Conservation (phyloP, 1,284 basidiomycete genomes). For the Rhodotorula glutinis region DNA sequence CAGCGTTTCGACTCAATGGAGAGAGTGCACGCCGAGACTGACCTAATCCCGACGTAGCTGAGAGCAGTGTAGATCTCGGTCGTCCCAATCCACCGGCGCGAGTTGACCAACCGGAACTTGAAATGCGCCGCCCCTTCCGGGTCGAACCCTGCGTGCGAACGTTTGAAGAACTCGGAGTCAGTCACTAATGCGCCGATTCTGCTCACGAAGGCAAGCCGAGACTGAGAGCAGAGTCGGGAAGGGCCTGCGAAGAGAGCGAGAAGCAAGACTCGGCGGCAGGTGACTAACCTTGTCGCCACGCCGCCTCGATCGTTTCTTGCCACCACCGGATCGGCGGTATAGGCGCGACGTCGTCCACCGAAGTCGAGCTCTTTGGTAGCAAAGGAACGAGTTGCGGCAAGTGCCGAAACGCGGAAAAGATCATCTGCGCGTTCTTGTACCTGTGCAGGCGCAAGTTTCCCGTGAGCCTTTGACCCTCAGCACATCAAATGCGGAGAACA, state of each 20-base stretch:
- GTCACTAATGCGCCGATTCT: too few species aligned
- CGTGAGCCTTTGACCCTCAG: too few species aligned
- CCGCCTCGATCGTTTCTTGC: constrained; percentile 41
- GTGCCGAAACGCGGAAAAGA: constrained; percentile 38
- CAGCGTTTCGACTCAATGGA: too few species aligned
- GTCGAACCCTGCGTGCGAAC: constrained; percentile 37
- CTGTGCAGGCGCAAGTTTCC: background rate
- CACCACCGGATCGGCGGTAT: constrained; percentile 41
- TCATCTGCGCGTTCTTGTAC: constrained; percentile 44
- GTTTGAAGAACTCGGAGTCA: too few species aligned
- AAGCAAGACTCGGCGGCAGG: too few species aligned
- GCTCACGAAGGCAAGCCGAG: too few species aligned
- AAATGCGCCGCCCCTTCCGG: constrained; percentile 41
- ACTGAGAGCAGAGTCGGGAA: too few species aligned
- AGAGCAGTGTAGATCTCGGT: constrained; percentile 44
- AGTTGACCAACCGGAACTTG: constrained; percentile 33
- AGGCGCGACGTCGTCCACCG: background rate
- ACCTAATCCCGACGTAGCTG: constrained; percentile 41
- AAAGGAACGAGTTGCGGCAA: constrained; percentile 21
- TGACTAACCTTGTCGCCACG: constrained; percentile 39
- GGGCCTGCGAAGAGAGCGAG: too few species aligned
- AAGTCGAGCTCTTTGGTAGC: background rate
- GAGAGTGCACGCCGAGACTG: background rate
- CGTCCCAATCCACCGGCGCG: constrained; percentile 44
- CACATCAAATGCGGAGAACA: too few species aligned